phyloP scores from a whole-genome alignment of 495 filamentous ascomycete species.

The Daldinia concentrica region DNA sequence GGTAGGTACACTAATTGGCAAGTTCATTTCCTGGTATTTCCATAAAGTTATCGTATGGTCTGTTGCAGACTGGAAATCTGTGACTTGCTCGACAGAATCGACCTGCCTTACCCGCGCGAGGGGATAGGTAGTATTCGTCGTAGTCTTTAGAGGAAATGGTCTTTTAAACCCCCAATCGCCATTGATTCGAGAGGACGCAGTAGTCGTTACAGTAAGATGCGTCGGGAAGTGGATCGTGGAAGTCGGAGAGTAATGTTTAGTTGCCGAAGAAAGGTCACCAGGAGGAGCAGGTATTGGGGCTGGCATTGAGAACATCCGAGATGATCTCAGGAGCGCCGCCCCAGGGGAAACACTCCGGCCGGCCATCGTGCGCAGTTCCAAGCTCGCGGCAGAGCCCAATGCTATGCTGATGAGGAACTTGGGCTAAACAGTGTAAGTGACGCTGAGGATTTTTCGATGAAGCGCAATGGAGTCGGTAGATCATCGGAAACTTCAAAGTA shows the following conservation, averaged over 20 bases:
- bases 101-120: conserved; percentile 74
- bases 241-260: conserved; percentile 54
- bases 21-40: conserved; percentile 81
- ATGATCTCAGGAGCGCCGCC: conserved; percentile 66
- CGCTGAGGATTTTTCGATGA: conserved; percentile 34
- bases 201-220: conserved; percentile 84
- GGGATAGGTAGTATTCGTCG: conserved; percentile 73
- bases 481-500: conserved; percentile 12
- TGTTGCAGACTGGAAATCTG: conserved; percentile 84
- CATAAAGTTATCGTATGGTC: conserved; percentile 82
- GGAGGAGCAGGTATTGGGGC: conserved; percentile 57
- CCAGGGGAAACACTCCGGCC: conserved; percentile 63
- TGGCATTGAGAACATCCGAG: conserved; percentile 67
- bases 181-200: conserved; percentile 71
- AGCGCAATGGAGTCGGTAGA: conserved; percentile 29
- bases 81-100: conserved; percentile 91
- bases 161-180: conserved; percentile 98
- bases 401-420: conserved; percentile 15
- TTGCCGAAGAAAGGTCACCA: conserved; percentile 47
- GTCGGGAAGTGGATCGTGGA: conserved; percentile 83
- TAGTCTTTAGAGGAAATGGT: conserved; percentile 77
- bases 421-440: neutral
- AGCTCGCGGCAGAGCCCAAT: conserved; percentile 34
- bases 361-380: conserved; percentile 36
- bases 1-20: conserved; percentile 61